A percentile compares a stretch with the other conserved stretches of the same genome.
Evolutionary conservation across 208 protist genomes (phyloP).

Genomic region (Wallacemonas sp.): DNA sequence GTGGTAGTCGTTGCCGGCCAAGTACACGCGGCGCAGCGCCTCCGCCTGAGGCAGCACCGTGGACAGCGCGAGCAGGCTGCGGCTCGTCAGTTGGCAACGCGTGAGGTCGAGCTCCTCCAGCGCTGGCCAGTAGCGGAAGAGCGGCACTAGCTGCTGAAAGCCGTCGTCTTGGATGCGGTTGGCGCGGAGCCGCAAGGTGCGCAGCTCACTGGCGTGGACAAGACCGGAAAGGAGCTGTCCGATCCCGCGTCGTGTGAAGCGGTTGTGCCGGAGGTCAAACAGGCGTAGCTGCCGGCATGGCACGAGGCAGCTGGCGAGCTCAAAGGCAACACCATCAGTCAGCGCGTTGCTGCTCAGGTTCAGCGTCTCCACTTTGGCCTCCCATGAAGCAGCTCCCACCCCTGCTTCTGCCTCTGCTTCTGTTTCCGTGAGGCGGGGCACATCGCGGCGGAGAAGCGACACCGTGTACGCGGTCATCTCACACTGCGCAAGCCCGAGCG

Average conservation of each 20-base stretch:
- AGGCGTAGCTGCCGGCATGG: conserved; percentile 34
- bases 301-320: conserved; percentile 46
- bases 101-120: conserved; percentile 63
- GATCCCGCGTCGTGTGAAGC: conserved; percentile 28
- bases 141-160: conserved; percentile 23
- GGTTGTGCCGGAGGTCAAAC: conserved; percentile 65
- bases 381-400: conserved; percentile 4
- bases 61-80: conserved; percentile 30
- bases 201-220: conserved; percentile 29
- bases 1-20: conserved; percentile 72
- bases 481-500: conserved; percentile 57
- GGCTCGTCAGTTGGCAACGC: conserved; percentile 65
- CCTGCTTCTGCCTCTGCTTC: background rate
- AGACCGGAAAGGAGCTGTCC: conserved; percentile 38
- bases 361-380: conserved; percentile 31
- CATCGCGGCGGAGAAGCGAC: conserved; percentile 23
- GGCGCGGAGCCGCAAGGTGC: conserved; percentile 44
- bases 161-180: conserved; percentile 67
- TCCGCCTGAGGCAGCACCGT: conserved; percentile 28
- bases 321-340: conserved; percentile 36
- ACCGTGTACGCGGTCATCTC: conserved; percentile 41
- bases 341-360: conserved; percentile 56
- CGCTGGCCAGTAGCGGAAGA: conserved; percentile 45
- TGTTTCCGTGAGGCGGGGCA: background rate
- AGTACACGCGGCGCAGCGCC: conserved; percentile 40